Base-by-base conservation (phyloP, 257 asterid species). In the Nicotiana obtusifolia region DNA sequence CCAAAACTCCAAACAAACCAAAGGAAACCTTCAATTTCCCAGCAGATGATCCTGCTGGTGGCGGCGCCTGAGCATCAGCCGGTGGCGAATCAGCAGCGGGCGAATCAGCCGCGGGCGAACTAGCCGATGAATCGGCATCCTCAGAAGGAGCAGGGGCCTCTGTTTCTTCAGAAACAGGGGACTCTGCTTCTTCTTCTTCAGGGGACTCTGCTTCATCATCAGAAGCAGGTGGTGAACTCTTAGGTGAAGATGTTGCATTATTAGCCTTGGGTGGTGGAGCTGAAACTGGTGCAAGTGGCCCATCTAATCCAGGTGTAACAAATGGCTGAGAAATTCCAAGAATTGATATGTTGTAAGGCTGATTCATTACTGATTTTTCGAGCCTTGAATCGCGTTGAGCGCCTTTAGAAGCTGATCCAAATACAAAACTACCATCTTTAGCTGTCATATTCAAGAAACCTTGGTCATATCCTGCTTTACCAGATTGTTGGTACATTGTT, bases 261-360 rank as follows among this genome's bases (percentile, higher is more conserved):
- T 61, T 47, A 1, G 83, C 41, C 37, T 82, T 80, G 1, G 91
- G 88, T 15, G 92, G 86, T 14, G 92, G 79, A 0, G 89, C 83
- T 0, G 85, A 17, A 1, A 44, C 19, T 1, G 91, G 85, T 2
- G 54, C n/a, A 62, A 61, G 10, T 4, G 87, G 86, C 3, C 79
- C 79, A 47, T 90, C 97, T 19, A 91, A 62, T 37, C 97, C 97
- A 6, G 93, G 91, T 3, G 90, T 92, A 5, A 90, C 30, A 24
- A 93, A 86, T 7, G 84, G 87, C 7, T 82, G 86, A 1, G 94
- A 90, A 20, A 91, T 73, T 76, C 86, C 81, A 66, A 95, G 91
- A 28, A 95, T 83, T 30, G 97, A 95, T 22, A 93, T 76, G 53
- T 91, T 90, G 84, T 87, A 93, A 1, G 97, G 97, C 20, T 73